phyloP scores from a whole-genome alignment of 179 eudicot genomes.

The Nepenthes alata region DNA sequence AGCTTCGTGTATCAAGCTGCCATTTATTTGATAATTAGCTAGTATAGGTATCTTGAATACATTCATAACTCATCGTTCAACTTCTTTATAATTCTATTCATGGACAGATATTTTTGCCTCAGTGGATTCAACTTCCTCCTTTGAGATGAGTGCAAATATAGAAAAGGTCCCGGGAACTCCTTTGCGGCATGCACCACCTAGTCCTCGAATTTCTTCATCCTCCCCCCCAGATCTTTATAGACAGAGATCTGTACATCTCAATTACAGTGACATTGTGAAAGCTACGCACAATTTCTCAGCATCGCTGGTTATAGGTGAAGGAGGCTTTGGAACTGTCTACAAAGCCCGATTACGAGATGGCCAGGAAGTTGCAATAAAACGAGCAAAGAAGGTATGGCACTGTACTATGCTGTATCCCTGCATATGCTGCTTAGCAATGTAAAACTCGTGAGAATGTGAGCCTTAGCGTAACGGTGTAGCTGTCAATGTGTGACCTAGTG shows the following conservation, averaged over 20 bases:
- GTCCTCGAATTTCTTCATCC: slow-evolving; percentile 47
- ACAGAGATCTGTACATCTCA: slow-evolving; percentile 63
- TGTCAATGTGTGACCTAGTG: too few relatives aligned
- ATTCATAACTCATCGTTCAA: not conserved
- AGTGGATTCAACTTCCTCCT: slow-evolving; percentile 71
- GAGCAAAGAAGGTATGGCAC: slow-evolving; percentile 76
- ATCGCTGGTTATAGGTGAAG: slow-evolving; percentile 65
- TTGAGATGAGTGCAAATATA: slow-evolving; percentile 36
- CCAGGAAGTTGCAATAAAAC: slow-evolving; percentile 79
- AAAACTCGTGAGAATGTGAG: too few relatives aligned
- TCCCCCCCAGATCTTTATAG: slow-evolving; percentile 46
- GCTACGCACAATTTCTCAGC: slow-evolving; percentile 74
- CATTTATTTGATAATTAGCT: not conserved
- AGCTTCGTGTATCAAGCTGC: not conserved
- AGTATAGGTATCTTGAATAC: not conserved
- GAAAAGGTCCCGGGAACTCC: slow-evolving; percentile 52
- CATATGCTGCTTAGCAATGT: not conserved
- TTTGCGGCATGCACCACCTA: slow-evolving; percentile 48
- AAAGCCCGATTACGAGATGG: slow-evolving; percentile 71
- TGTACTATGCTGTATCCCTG: slow-evolving; percentile 1
- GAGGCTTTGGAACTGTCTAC: slow-evolving; percentile 90
- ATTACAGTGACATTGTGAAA: slow-evolving; percentile 46
- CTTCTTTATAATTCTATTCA: not conserved
- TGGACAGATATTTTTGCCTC: slow-evolving; percentile 4
- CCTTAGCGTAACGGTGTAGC: too few relatives aligned